Evolutionary conservation across 192 early-diverging fungal genomes (phyloP).

Genomic region (Diversispora eburnea): DNA sequence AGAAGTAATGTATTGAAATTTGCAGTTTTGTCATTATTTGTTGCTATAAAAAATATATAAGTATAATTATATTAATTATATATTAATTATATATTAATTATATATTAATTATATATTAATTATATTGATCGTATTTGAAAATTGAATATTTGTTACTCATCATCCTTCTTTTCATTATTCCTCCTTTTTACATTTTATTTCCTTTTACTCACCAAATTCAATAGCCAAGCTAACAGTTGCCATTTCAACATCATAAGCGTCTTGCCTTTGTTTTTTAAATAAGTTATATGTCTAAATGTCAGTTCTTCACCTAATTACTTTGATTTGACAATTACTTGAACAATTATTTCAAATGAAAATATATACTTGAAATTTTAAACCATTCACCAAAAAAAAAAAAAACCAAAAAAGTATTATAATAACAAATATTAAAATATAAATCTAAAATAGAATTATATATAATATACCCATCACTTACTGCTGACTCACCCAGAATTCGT

Average conservation of each 20-base stretch:
- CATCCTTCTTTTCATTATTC: background rate
- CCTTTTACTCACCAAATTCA: conserved; percentile 50
- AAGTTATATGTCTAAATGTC: too few species aligned
- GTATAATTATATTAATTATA: background rate
- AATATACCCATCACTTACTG: background rate
- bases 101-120: background rate
- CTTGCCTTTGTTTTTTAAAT: conserved; percentile 48
- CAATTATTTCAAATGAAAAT: background rate
- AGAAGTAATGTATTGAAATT: conserved; percentile 67
- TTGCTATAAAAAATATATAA: conserved; percentile 39
- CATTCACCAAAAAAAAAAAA: background rate
- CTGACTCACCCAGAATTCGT: conserved; percentile 35
- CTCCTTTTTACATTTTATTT: background rate
- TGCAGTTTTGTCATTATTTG: conserved; percentile 58
- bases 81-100: background rate
- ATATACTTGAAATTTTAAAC: background rate
- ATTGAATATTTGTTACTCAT: too few species aligned
- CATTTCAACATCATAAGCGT: conserved; percentile 72
- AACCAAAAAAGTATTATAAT: conserved; percentile 1
- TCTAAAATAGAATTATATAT: background rate
- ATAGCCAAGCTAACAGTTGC: conserved; percentile 57
- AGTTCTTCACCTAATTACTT: too few species aligned
- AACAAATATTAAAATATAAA: background rate
- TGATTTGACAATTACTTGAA: background rate
- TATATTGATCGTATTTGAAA: too few species aligned